Evolutionary conservation across 208 protist genomes (phyloP).

Genomic region (Herpetomonas samuelpessoai): DNA sequence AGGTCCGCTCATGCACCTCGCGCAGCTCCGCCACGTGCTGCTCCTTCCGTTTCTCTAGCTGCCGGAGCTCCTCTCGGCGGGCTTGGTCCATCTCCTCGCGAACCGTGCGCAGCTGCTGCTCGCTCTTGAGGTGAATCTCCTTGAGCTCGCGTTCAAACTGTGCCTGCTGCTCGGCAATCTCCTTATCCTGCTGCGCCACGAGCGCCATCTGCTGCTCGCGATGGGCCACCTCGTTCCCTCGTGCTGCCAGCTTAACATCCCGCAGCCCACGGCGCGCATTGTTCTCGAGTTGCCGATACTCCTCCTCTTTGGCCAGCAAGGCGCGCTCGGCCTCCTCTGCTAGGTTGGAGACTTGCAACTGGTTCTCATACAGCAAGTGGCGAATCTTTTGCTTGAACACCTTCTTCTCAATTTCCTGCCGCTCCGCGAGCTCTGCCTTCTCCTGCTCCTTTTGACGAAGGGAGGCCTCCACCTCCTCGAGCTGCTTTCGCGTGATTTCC

Average conservation of each 20-base stretch:
- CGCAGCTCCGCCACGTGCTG: constrained; percentile 95
- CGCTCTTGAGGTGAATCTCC: constrained; percentile 95
- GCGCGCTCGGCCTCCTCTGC: constrained; percentile 89
- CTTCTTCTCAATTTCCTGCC: constrained; percentile 95
- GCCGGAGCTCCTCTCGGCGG: constrained; percentile 90
- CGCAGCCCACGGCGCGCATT: constrained; percentile 80
- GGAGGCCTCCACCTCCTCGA: constrained; percentile 79
- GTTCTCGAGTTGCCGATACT: constrained; percentile 81
- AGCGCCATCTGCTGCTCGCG: constrained; percentile 81
- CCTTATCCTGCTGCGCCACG: constrained; percentile 76
- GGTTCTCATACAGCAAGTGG: constrained; percentile 96
- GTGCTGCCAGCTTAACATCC: constrained; percentile 82
- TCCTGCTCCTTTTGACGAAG: constrained; percentile 92
- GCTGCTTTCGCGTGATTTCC: constrained; percentile 94
- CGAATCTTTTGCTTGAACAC: constrained; percentile 98
- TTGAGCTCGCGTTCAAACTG: constrained; percentile 90
- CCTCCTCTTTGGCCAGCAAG: constrained; percentile 86
- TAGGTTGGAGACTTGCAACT: constrained; percentile 89
- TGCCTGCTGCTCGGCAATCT: constrained; percentile 82
- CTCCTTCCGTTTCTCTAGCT: constrained; percentile 97
- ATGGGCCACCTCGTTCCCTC: constrained; percentile 87
- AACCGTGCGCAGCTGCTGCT: constrained; percentile 89
- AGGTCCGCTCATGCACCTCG: constrained; percentile 94
- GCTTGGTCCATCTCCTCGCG: constrained; percentile 91
- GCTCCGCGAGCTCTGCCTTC: constrained; percentile 91